Percentiles rank a stretch among this genome's conserved stretches.
Evolutionary conservation across 2,329 filamentous ascomycete species (phyloP).

Genomic region (Bipolaris sorokiniana): DNA sequence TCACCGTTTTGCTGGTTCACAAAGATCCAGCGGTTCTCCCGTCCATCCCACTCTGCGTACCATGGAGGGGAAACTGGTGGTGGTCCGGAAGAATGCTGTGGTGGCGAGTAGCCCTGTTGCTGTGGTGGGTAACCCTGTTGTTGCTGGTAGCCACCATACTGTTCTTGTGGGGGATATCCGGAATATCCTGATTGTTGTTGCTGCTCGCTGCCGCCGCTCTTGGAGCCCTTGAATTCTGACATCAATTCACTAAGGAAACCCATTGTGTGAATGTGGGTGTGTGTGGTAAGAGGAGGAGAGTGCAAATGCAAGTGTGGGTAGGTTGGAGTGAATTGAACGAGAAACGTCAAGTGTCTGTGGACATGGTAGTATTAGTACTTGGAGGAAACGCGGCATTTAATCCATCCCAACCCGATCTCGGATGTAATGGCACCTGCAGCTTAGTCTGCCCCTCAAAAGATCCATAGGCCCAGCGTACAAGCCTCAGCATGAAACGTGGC

Average conservation of each 20-base stretch:
- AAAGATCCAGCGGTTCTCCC: slow-evolving; percentile 34
- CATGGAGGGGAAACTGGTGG: slow-evolving; percentile 37
- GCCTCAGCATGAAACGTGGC: slow-evolving; percentile 15
- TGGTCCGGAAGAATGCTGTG: slow-evolving; percentile 23
- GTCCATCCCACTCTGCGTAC: slow-evolving; percentile 32
- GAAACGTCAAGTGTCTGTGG: not conserved
- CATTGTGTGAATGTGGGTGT: slow-evolving; percentile 18
- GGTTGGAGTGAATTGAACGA: not conserved
- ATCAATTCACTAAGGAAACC: slow-evolving; percentile 30
- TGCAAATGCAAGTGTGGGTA: not conserved
- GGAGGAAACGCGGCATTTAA: slow-evolving; percentile 20
- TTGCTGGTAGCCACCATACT: slow-evolving; percentile 4
- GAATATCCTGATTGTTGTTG: slow-evolving; percentile 11
- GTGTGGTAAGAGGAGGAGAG: not conserved
- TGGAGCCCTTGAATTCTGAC: slow-evolving; percentile 22
- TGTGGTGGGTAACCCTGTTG: slow-evolving; percentile 13
- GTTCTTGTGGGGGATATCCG: not conserved
- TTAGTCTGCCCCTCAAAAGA: slow-evolving; percentile 3
- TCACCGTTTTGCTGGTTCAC: slow-evolving; percentile 36
- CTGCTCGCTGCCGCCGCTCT: not conserved
- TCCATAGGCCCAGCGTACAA: slow-evolving; percentile 9
- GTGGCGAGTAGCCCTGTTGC: slow-evolving; percentile 8
- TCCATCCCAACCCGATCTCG: slow-evolving; percentile 2
- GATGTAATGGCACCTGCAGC: slow-evolving; percentile 4
- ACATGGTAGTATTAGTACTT: not conserved